Percentiles rank a stretch among this genome's conserved stretches.
phyloP scores from a whole-genome alignment of 1,139 yeast species.

The Torulaspora globosa region DNA sequence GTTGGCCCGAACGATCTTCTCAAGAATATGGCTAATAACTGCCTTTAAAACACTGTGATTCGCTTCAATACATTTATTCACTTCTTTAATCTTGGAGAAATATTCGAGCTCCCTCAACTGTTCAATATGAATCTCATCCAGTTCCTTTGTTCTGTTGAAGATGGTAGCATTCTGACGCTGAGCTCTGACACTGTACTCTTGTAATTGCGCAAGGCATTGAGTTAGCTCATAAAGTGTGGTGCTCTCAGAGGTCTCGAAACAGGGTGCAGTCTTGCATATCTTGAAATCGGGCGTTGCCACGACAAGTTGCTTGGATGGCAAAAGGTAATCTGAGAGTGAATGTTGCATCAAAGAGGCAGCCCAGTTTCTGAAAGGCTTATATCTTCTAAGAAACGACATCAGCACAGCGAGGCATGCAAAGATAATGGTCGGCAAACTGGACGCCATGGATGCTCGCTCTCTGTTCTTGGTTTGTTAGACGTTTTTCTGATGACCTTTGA shows the following conservation, averaged over 20 bases:
- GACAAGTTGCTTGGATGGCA: conserved; percentile 10
- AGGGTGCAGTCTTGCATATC: conserved; percentile 5
- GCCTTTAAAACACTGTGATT: conserved; percentile 48
- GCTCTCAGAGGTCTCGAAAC: conserved; percentile 6
- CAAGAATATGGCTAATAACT: conserved; percentile 44
- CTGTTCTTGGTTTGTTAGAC: not conserved
- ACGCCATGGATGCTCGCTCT: conserved; percentile 6
- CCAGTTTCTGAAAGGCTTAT: conserved; percentile 24
- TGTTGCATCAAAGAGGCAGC: conserved; percentile 19
- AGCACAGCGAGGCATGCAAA: conserved; percentile 17
- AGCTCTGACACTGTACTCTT: conserved; percentile 23
- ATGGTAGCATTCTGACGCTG: conserved; percentile 24
- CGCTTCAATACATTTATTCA: conserved; percentile 44
- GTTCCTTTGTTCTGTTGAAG: conserved; percentile 20
- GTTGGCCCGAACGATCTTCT: conserved; percentile 39
- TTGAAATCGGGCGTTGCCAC: conserved; percentile 13
- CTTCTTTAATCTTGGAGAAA: conserved; percentile 45
- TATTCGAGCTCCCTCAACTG: conserved; percentile 50
- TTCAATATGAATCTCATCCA: conserved; percentile 13
- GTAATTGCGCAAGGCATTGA: conserved; percentile 20
- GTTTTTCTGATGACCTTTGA: not conserved
- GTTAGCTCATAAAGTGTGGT: conserved; percentile 19
- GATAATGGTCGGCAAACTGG: conserved; percentile 10
- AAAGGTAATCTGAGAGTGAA: conserved; percentile 15
- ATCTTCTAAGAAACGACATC: conserved; percentile 26